Conservation (phyloP, 768 basidiomycete species). For the Termitomyces sp. region DNA sequence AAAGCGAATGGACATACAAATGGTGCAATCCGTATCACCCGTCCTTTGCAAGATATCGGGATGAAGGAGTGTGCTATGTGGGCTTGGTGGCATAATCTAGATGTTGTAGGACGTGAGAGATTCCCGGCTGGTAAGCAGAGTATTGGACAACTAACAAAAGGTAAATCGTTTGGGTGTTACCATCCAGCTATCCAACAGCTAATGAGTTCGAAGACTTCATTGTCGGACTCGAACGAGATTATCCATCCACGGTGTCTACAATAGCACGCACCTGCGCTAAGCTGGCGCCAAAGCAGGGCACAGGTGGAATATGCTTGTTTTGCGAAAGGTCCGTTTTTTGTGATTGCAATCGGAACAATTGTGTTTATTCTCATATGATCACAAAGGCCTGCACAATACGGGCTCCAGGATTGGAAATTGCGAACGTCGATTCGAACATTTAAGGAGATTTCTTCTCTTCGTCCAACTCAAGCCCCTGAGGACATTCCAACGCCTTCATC, state of each 20-base stretch:
- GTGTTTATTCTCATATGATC: neutral
- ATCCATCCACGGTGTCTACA: constrained; percentile 83
- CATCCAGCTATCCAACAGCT: neutral
- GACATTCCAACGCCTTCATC: neutral
- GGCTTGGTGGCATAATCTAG: constrained; percentile 66
- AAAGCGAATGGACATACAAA: constrained; percentile 7
- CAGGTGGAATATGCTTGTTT: constrained; percentile 47
- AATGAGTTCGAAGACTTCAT: constrained; percentile 58
- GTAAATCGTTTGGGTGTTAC: constrained; percentile 28
- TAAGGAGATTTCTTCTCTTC: constrained; percentile 21
- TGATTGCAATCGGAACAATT: neutral
- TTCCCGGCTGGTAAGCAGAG: constrained; percentile 46
- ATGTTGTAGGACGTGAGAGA: constrained; percentile 45
- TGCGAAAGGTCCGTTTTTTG: constrained; percentile 53
- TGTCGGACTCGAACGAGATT: constrained; percentile 72
- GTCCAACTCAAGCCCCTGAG: constrained; percentile 9
- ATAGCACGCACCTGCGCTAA: constrained; percentile 80
- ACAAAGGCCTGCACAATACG: constrained; percentile 56
- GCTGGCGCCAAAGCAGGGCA: constrained; percentile 57
- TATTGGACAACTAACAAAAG: constrained; percentile 65
- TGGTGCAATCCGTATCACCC: constrained; percentile 43
- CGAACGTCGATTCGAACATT: constrained; percentile 68
- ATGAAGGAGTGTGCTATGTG: constrained; percentile 78
- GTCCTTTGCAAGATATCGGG: constrained; percentile 68
- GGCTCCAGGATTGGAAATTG: constrained; percentile 68